A percentile compares a stretch with the other conserved stretches of the same genome.
phyloP scores from a whole-genome alignment of 139 green algal species.

The Chlamydomonas sp. region DNA sequence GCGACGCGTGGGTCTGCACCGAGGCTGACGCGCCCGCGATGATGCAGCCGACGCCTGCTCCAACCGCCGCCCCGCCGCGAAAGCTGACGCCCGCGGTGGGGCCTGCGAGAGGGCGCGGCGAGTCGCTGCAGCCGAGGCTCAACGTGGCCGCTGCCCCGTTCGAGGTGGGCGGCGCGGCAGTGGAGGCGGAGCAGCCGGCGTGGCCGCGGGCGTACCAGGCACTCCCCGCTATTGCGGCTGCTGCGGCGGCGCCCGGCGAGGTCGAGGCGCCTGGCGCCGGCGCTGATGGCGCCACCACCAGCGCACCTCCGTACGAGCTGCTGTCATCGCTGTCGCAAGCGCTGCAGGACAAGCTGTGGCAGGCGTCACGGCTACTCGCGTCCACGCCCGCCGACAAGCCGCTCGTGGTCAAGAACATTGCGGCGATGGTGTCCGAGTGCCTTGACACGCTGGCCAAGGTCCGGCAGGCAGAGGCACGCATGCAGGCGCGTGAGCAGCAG shows the following conservation, averaged over 20 bases:
- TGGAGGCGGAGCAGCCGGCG: not conserved
- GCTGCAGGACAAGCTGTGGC: not conserved
- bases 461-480: too few species aligned
- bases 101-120: not conserved
- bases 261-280: not conserved
- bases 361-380: not conserved
- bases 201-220: not conserved
- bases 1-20: slow-evolving; percentile 3
- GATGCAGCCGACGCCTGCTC: not conserved
- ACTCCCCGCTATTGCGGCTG: not conserved
- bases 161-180: not conserved
- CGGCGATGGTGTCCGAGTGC: not conserved
- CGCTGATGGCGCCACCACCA: not conserved
- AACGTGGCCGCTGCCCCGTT: not conserved
- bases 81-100: not conserved
- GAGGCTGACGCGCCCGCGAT: slow-evolving; percentile 1
- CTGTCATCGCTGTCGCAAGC: not conserved
- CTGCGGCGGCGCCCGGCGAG: not conserved
- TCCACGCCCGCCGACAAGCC: not conserved
- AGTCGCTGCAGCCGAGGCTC: not conserved
- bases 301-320: not conserved
- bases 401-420: not conserved
- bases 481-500: too few species aligned
- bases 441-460: not conserved
- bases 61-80: not conserved